phyloP scores from a whole-genome alignment of 1,284 basidiomycete genomes.

The Gymnopus androsaceus region DNA sequence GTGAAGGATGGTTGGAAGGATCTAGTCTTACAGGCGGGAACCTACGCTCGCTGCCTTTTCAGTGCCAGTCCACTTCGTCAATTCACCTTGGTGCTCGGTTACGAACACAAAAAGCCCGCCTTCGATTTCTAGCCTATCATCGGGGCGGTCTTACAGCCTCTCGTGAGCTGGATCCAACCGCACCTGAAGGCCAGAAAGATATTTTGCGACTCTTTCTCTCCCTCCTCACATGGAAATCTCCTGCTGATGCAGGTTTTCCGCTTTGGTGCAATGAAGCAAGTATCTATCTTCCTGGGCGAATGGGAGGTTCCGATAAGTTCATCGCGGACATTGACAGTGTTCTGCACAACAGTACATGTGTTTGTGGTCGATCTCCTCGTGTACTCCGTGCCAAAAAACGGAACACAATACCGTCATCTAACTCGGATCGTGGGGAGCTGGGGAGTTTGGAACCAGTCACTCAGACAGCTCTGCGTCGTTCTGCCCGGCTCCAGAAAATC shows the following conservation, averaged over 20 bases:
- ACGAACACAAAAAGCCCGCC: slow-evolving; percentile 3
- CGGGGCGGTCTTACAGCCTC: slow-evolving; percentile 16
- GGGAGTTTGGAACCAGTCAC: neutral
- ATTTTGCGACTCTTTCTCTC: slow-evolving; percentile 5
- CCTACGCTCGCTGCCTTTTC: slow-evolving; percentile 14
- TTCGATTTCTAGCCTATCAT: slow-evolving; percentile 17
- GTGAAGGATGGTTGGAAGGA: slow-evolving; percentile 12
- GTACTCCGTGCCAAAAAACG: neutral
- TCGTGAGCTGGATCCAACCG: slow-evolving; percentile 2
- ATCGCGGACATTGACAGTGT: neutral
- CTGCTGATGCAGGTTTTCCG: slow-evolving; percentile 3
- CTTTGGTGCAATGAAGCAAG: too few species aligned
- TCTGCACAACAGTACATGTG: neutral
- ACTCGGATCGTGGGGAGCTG: neutral
- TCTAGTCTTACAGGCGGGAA: slow-evolving; percentile 11
- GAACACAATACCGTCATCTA: neutral
- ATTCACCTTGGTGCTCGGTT: slow-evolving; percentile 11
- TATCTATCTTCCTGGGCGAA: too few species aligned
- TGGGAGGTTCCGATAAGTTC: too few species aligned
- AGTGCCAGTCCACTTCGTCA: slow-evolving; percentile 2
- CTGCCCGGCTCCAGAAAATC: too few species aligned
- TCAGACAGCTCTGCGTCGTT: too few species aligned
- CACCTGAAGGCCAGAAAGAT: neutral
- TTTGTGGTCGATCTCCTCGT: neutral
- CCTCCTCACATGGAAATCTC: slow-evolving; percentile 9